Conservation (phyloP, 805 yeast species). For the Candida tallmaniae region DNA sequence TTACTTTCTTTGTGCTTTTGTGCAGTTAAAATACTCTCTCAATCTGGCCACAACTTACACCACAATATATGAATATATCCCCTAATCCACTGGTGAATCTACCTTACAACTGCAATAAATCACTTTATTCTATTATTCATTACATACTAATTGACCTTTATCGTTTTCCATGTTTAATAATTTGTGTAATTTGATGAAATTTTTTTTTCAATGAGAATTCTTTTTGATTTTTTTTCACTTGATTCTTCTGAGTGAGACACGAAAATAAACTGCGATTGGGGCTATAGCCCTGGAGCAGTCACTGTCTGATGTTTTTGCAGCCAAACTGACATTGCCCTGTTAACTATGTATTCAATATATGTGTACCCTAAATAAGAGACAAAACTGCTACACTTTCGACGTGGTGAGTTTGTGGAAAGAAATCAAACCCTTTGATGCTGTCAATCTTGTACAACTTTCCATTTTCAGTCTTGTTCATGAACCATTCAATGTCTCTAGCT, state of each 20-base stretch:
- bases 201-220: slow-evolving; percentile 4
- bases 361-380: slow-evolving; percentile 11
- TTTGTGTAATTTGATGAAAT: slow-evolving; percentile 9
- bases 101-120: no score
- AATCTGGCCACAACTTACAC: no score
- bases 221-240: no score
- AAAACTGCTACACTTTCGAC: slow-evolving; percentile 85
- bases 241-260: no score
- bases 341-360: background rate
- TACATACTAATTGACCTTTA: slow-evolving; percentile 97
- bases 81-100: no score
- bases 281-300: slow-evolving; percentile 9
- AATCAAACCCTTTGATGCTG: slow-evolving; percentile 89
- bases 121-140: background rate
- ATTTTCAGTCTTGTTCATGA: slow-evolving; percentile 59
- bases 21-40: no score
- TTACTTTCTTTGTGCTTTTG: no score
- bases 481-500: slow-evolving; percentile 88
- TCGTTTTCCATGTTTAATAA: slow-evolving; percentile 96
- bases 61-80: no score
- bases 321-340: background rate
- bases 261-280: slow-evolving; percentile 3
- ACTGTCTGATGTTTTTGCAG: background rate
- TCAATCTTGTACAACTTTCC: slow-evolving; percentile 68
- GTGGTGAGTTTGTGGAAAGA: slow-evolving; percentile 60